Evolutionary conservation across 495 filamentous ascomycete genomes (phyloP).

Genomic region (Emericellopsis terricola): DNA sequence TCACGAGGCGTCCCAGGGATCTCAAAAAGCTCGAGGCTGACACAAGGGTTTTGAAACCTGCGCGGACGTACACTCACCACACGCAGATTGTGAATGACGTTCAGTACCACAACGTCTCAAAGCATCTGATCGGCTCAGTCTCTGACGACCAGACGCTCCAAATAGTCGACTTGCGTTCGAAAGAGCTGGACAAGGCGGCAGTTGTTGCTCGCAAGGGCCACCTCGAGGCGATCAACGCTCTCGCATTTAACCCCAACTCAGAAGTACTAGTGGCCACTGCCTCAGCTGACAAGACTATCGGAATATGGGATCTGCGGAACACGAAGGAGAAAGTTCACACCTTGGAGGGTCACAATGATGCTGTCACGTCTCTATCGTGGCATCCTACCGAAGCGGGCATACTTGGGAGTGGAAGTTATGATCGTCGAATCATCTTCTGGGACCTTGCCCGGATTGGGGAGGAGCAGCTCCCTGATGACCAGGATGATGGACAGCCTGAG

Average conservation of each 20-base stretch:
- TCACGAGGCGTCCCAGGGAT: constrained; percentile 36
- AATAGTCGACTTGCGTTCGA: constrained; percentile 64
- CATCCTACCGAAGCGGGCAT: constrained; percentile 79
- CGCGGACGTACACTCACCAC: constrained; percentile 71
- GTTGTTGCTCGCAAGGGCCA: constrained; percentile 51
- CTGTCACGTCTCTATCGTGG: constrained; percentile 84
- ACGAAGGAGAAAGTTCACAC: constrained; percentile 71
- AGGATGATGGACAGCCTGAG: constrained; percentile 92
- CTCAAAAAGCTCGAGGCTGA: constrained; percentile 49
- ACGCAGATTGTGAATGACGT: constrained; percentile 90
- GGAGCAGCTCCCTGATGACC: constrained; percentile 87
- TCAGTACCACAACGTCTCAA: constrained; percentile 73
- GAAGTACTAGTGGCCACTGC: constrained; percentile 82
- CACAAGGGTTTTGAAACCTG: constrained; percentile 50
- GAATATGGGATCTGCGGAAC: constrained; percentile 86
- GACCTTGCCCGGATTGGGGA: constrained; percentile 79
- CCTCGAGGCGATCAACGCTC: constrained; percentile 79
- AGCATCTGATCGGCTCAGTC: constrained; percentile 71
- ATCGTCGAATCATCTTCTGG: constrained; percentile 91
- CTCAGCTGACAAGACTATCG: constrained; percentile 87
- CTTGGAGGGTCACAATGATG: constrained; percentile 67
- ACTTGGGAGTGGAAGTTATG: constrained; percentile 77
- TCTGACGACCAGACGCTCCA: constrained; percentile 91
- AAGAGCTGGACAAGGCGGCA: constrained; percentile 42
- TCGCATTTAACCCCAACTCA: constrained; percentile 79